Evolutionary conservation across 371 early-diverging fungal species (phyloP).

Genomic region (Mortierella sp.): DNA sequence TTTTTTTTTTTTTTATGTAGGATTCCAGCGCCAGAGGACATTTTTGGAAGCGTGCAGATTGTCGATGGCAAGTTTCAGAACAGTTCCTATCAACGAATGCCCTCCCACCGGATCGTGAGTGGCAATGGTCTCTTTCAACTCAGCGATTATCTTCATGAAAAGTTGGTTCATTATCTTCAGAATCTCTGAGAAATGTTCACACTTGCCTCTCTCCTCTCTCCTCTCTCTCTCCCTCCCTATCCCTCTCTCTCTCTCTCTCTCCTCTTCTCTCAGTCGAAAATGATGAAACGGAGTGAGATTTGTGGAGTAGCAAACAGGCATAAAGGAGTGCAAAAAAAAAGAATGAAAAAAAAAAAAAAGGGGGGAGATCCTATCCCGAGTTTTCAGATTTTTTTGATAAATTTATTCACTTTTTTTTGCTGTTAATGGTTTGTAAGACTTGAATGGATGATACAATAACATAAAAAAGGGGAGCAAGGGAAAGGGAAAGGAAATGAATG

Average conservation of each 20-base stretch:
- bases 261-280: too few relatives aligned
- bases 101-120: slow-evolving; percentile 81
- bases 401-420: neutral
- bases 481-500: neutral
- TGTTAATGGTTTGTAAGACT: neutral
- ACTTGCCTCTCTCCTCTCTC: neutral
- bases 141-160: slow-evolving; percentile 54
- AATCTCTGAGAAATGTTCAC: slow-evolving; percentile 6
- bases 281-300: neutral
- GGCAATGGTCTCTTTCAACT: slow-evolving; percentile 77
- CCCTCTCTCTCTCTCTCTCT: too few relatives aligned
- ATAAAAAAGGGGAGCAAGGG: neutral
- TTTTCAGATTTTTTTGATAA: neutral
- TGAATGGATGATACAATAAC: neutral
- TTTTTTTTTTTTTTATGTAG: slow-evolving; percentile 31
- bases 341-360: neutral
- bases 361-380: neutral
- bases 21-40: slow-evolving; percentile 82
- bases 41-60: slow-evolving; percentile 78
- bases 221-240: too few relatives aligned
- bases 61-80: slow-evolving; percentile 61
- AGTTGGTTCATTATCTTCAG: slow-evolving; percentile 27
- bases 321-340: neutral
- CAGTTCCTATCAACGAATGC: slow-evolving; percentile 77
- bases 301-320: neutral